These are phyloP conservation scores for Hippophae gyantsensis DNA, from an alignment of 306 rosid species.

Conservation along the genomic window DNA sequence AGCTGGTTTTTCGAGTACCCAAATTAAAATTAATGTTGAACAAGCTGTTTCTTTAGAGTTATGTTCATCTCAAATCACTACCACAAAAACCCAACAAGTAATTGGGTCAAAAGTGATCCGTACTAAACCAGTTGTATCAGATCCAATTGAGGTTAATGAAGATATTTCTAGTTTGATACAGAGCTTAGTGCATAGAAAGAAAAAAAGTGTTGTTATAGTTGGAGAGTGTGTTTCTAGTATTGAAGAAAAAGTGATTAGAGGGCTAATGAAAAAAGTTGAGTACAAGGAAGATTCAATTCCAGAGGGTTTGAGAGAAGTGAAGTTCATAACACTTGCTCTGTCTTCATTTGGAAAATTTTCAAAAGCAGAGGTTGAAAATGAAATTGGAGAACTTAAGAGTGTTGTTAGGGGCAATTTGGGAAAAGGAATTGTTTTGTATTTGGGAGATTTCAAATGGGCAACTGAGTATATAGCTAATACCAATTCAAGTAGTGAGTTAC, in stretches of 20 bases:
- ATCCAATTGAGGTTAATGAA: constrained; percentile 35
- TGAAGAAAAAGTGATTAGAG: constrained; percentile 48
- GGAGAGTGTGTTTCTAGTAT: constrained; percentile 60
- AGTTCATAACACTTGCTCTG: constrained; percentile 41
- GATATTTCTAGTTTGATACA: constrained; percentile 54
- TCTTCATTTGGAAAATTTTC: constrained; percentile 41
- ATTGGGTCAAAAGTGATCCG: background rate
- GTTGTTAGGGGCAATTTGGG: constrained; percentile 22
- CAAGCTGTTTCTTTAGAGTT: constrained; percentile 69
- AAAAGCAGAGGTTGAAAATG: constrained; percentile 60
- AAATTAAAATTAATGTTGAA: constrained; percentile 82
- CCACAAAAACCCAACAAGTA: too few relatives aligned
- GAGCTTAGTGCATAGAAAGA: constrained; percentile 34
- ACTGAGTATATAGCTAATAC: constrained; percentile 35
- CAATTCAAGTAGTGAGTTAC: constrained; percentile 3
- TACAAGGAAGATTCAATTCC: constrained; percentile 38
- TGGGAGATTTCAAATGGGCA: constrained; percentile 83
- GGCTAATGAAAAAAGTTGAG: constrained; percentile 61
- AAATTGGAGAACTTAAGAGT: constrained; percentile 49
- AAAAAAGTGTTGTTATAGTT: constrained; percentile 60
- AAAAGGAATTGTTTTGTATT: constrained; percentile 64
- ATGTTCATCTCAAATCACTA: constrained; percentile 34
- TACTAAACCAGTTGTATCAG: constrained; percentile 21
- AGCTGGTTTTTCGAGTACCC: constrained; percentile 77
- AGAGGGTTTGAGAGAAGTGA: constrained; percentile 51